Conservation (phyloP, 768 basidiomycete species). For the Hericium rajendrae region DNA sequence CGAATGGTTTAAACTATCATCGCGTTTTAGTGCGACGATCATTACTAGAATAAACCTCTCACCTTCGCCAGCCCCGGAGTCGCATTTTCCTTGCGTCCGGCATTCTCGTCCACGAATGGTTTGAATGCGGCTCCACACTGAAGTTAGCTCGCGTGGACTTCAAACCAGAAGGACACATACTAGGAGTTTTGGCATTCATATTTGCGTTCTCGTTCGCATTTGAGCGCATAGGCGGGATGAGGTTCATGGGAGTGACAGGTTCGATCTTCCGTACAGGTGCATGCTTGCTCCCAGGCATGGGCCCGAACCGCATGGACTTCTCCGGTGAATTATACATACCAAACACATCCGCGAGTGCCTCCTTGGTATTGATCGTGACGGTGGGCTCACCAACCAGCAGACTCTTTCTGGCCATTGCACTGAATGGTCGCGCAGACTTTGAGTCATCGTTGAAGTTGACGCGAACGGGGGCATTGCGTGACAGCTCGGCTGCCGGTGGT, state of each 20-base stretch:
- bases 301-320: constrained; percentile 47
- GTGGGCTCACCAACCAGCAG: constrained; percentile 57
- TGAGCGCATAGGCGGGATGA: constrained; percentile 11
- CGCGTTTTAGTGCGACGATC: background rate
- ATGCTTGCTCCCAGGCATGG: constrained; percentile 56
- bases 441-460: constrained; percentile 56
- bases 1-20: constrained; percentile 55
- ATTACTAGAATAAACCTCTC: background rate
- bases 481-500: constrained; percentile 33
- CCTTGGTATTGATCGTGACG: constrained; percentile 94
- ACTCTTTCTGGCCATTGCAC: constrained; percentile 36
- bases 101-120: constrained; percentile 61
- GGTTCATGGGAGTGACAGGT: constrained; percentile 30
- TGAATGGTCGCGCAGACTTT: constrained; percentile 24
- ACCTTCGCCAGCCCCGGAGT: constrained; percentile 15
- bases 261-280: constrained; percentile 63
- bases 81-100: constrained; percentile 32
- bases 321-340: constrained; percentile 93
- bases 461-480: constrained; percentile 14
- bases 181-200: constrained; percentile 24
- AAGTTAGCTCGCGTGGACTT: background rate
- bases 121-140: constrained; percentile 38
- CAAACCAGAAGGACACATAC: constrained; percentile 17
- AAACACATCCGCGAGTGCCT: constrained; percentile 89
- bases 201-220: constrained; percentile 20